Conservation (phyloP, 1,284 basidiomycete species). For the Ustilago nuda region DNA sequence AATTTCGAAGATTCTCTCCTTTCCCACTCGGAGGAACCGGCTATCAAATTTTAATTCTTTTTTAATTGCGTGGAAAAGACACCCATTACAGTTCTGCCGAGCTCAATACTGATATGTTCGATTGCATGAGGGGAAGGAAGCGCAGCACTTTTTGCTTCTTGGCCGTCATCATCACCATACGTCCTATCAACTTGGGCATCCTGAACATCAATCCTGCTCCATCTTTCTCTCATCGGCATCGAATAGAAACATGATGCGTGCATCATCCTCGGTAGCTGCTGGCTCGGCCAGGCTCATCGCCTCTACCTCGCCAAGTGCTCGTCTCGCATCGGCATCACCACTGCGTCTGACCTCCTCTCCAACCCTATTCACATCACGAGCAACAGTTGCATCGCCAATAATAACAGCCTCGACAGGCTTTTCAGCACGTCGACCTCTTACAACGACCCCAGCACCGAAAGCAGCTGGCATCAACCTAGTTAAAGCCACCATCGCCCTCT, state of each 20-base stretch:
- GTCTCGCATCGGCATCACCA: not conserved
- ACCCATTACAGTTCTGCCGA: conserved; percentile 4
- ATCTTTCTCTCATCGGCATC: not conserved
- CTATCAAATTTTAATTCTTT: conserved; percentile 1
- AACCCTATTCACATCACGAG: not conserved
- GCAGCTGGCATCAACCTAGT: conserved; percentile 25
- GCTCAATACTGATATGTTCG: not conserved
- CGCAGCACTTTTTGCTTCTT: not conserved
- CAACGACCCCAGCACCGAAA: conserved; percentile 31
- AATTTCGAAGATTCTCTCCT: conserved; percentile 1
- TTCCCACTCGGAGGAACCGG: not conserved
- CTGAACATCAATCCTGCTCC: not conserved
- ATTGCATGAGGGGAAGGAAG: not conserved
- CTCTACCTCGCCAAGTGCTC: not conserved
- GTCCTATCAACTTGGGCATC: not conserved
- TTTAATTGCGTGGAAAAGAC: not conserved
- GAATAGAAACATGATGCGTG: conserved; percentile 12
- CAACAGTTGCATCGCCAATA: not conserved
- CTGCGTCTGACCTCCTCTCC: not conserved
- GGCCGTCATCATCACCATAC: conserved; percentile 12
- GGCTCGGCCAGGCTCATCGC: conserved; percentile 5
- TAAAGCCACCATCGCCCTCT: conserved; percentile 47
- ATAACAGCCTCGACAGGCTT: conserved; percentile 2
- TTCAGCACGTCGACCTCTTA: conserved; percentile 22
- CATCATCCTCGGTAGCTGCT: conserved; percentile 17